Base-by-base conservation (phyloP, 192 early-diverging fungal genomes). In the Coemansia sp. region DNA sequence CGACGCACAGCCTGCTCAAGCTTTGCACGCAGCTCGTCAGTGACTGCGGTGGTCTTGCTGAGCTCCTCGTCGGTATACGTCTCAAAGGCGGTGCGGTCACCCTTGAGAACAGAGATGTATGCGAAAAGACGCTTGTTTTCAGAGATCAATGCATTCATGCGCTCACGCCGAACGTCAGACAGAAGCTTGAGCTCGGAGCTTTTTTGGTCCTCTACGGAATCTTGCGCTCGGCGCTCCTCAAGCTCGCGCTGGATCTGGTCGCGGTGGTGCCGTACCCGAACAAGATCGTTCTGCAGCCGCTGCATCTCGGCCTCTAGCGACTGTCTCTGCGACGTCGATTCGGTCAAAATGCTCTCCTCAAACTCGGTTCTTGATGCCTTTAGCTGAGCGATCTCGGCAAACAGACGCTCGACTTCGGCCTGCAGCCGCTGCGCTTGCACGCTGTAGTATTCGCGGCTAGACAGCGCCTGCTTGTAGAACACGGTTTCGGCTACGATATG, bases 91-190 rank as follows among this genome's bases (percentile, higher is more conserved):
- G 72, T 58, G 31, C 77, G 71, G 51, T 88, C 84, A 7, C 86
- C 88, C 8, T 68, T 71, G 12, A 81, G 64, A 11, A 87, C 69
- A 0, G 85, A 72, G 8, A 83, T 56, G 58, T 77, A 81, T 16
- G 77, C 65, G 63, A 84, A 66, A 14, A 88, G 80, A 17, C 87
- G 84, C 62, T 85, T 82, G 67, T 85, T 88, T 49, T 88, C 85
- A 2, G 85, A 72, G 7, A 85, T 75, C 33, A 89, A 65, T 10
- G 85, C 73, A 30, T 77, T 83, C 63, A 89, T 87, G 38, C 87
- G 82, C 67, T 87, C 87, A 63, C 85, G 80, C 34, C 80, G 71
- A 29, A 67, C 76, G 18, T 85, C 83, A 0, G 81, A 72, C 42
- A 85, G 67, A 6, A 80, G 69, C 67, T 78, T 76, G 60, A 80